phyloP scores from a whole-genome alignment of 805 yeast species.

The Candida silvatica region DNA sequence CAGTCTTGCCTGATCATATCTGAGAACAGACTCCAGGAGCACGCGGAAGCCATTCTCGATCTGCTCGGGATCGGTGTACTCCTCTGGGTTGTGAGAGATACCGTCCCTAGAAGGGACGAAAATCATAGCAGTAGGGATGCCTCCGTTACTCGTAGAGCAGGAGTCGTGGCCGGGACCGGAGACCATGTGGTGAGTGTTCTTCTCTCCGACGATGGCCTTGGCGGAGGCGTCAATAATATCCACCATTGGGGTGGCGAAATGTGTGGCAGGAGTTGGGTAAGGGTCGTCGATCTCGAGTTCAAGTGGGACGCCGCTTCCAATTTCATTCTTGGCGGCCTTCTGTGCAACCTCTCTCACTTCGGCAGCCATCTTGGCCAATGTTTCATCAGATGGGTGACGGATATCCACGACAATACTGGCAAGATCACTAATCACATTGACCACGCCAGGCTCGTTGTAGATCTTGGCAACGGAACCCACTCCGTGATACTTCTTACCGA shows the following conservation, averaged over 20 bases:
- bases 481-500: conserved; percentile 43
- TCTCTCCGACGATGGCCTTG: conserved; percentile 34
- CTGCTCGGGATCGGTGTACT: conserved; percentile 54
- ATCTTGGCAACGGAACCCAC: conserved; percentile 51
- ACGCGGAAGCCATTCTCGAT: conserved; percentile 50
- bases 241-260: conserved; percentile 1
- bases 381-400: conserved; percentile 42
- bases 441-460: conserved; percentile 46
- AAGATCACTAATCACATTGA: conserved; percentile 56
- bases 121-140: conserved; percentile 63
- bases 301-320: conserved; percentile 3
- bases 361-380: conserved; percentile 13
- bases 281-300: conserved; percentile 1
- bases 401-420: conserved; percentile 45
- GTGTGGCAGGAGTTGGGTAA: conserved; percentile 3
- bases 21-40: conserved; percentile 37
- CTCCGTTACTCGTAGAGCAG: conserved; percentile 42
- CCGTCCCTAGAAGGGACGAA: conserved; percentile 64
- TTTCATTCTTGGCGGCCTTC: conserved; percentile 21
- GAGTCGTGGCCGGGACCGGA: conserved; percentile 74
- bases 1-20: conserved; percentile 10
- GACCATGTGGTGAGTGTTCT: conserved; percentile 34
- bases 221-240: conserved; percentile 31
- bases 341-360: conserved; percentile 27
- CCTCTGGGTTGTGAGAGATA: conserved; percentile 56